Evolutionary conservation across 202 grass and related monocot genomes (phyloP), one percentile per base, ranked within the genome.

Genomic region (Zizania palustris): DNA sequence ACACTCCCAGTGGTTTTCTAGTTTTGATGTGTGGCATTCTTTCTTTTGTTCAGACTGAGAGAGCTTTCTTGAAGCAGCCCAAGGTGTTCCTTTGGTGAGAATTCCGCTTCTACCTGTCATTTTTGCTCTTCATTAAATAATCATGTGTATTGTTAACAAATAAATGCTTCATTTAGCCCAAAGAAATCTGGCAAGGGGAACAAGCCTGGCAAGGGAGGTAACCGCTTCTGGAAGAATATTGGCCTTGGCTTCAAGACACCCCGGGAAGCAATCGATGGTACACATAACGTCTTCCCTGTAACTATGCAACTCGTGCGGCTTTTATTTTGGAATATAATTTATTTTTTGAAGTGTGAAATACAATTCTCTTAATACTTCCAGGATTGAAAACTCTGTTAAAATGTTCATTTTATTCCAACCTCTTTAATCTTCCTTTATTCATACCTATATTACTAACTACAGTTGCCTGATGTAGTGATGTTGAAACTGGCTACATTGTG

Each of bases 101-200:
- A 2, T 42, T 62, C 44, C 54, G 2, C 9, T 62, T 15, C 6
- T 36, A 65, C 34, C 48, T 45, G 2, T 80, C 22, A 19, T 21
- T 22, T 45, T 18, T 48, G 44, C 0, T 8, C 4, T 37, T 72
- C 49, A 54, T 74, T 53, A 14, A 14, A 28, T 18, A 6, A 38
- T 4, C 35, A 38, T 37, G 7, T 6, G 6, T 41, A n/a, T 65
- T 8, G 59, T 46, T 68, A 44, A 69, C 50, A 35, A 61, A 53
- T 50, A 16, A 6, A 15, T 51, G 9, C 58, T 71, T 49, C 9
- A 67, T 33, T 87, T 70, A 92, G 89, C 74, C 76, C 82, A 15
- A 92, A 92, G 71, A 92, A 86, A 80, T 65, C 85, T 77, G 44
- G 79, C 11, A 88, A 88, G 43, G 89, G 82, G 21, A 92, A 92